Percentiles rank a stretch among this genome's conserved stretches.
Evolutionary conservation across 352 stramenopile species (phyloP).

Genomic region (Blastocystis sp.): DNA sequence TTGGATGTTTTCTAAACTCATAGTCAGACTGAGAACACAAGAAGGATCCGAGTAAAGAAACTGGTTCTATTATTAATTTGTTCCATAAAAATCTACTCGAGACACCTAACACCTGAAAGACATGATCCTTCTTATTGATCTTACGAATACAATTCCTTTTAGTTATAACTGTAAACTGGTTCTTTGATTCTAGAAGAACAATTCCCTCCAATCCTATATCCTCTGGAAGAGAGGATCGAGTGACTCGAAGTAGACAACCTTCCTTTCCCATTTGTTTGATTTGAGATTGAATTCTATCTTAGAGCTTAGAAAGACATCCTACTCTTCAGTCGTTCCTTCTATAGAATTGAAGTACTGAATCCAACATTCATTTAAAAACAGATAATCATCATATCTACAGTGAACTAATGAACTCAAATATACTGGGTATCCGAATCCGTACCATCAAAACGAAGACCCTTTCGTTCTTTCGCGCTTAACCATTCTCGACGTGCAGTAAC

Average conservation of each 20-base stretch:
- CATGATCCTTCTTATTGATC: conserved; percentile 3
- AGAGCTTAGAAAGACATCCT: neutral
- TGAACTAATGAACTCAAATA: neutral
- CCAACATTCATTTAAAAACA: conserved; percentile 11
- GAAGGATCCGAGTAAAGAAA: neutral
- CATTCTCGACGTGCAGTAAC: neutral
- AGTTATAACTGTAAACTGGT: conserved; percentile 1
- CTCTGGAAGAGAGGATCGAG: neutral
- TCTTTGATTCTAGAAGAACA: conserved; percentile 15
- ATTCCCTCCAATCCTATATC: conserved; percentile 45
- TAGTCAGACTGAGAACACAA: neutral
- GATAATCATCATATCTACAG: conserved; percentile 33
- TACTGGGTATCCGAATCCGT: neutral
- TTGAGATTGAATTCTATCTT: neutral
- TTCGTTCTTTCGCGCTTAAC: conserved; percentile 1
- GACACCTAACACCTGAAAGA: conserved; percentile 28
- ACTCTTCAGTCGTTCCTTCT: neutral
- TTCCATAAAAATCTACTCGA: neutral
- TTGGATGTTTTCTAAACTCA: neutral
- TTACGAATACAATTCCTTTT: neutral
- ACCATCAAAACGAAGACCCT: neutral
- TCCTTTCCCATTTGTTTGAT: neutral
- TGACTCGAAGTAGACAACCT: neutral
- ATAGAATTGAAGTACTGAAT: neutral
- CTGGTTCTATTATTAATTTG: neutral